Conservation (phyloP, 768 basidiomycete genomes). For the Collybiopsis luxurians region DNA sequence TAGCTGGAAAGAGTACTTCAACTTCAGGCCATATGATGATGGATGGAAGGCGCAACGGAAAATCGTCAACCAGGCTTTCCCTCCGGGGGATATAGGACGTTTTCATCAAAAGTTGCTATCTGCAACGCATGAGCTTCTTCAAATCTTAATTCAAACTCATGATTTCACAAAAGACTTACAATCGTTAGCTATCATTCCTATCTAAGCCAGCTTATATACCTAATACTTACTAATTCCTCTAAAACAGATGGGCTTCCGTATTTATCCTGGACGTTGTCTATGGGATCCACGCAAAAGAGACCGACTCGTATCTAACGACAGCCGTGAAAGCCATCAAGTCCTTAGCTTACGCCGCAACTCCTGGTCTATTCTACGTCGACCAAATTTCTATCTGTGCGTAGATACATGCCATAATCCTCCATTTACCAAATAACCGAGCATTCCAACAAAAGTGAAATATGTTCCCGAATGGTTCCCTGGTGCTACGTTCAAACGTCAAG, state of each 20-base stretch:
- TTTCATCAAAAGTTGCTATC: not conserved
- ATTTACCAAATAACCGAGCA: too few species aligned
- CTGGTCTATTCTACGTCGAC: conserved; percentile 31
- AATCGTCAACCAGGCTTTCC: not conserved
- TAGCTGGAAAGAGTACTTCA: conserved; percentile 6
- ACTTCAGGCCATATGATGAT: not conserved
- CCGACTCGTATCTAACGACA: too few species aligned
- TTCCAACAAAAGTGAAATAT: conserved; percentile 29
- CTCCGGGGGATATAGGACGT: not conserved
- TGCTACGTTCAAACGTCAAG: conserved; percentile 41
- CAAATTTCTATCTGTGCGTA: conserved; percentile 26
- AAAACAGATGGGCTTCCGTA: conserved; percentile 13
- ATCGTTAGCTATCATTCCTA: too few species aligned
- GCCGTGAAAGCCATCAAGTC: not conserved
- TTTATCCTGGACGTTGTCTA: conserved; percentile 25
- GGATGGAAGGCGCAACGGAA: conserved; percentile 1
- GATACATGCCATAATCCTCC: too few species aligned
- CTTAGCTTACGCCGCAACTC: conserved; percentile 8
- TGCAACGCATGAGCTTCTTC: conserved; percentile 1
- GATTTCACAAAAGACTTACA: not conserved
- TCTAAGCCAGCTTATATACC: too few species aligned
- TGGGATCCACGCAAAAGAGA: conserved; percentile 18
- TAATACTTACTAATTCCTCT: too few species aligned
- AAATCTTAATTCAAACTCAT: not conserved
- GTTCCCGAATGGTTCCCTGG: conserved; percentile 48